These are phyloP conservation scores for Solanum megistacrolobum DNA, from an alignment of 257 asterid genomes.

Conservation along the genomic window DNA sequence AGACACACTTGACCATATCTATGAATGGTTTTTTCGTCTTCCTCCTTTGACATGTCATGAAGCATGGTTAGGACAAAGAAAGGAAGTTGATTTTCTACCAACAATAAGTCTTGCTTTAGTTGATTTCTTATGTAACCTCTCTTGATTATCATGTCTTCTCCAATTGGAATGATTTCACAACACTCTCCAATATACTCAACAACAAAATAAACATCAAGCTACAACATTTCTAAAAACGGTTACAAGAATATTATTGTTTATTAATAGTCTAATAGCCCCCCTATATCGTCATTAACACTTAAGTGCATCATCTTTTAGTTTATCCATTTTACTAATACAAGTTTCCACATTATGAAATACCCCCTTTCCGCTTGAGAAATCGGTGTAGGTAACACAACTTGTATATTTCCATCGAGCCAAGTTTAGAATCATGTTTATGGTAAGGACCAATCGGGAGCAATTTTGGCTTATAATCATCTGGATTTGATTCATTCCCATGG, in stretches of 20 bases:
- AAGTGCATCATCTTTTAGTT: not conserved
- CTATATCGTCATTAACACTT: not conserved
- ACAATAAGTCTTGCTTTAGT: too few species aligned
- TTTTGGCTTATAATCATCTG: not conserved
- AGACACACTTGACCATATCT: too few species aligned
- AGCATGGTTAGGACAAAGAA: too few species aligned
- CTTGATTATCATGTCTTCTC: too few species aligned
- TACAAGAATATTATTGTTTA: not conserved
- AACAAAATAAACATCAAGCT: constrained; percentile 10
- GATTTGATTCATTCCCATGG: not conserved
- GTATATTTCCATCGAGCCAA: not conserved
- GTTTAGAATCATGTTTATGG: not conserved
- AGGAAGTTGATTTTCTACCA: not conserved
- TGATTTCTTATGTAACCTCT: too few species aligned
- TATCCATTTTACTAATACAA: not conserved
- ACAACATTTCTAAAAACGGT: not conserved
- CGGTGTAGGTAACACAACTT: not conserved
- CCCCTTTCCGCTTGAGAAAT: not conserved
- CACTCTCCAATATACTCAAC: constrained; percentile 2
- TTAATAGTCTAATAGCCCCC: too few species aligned
- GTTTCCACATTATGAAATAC: not conserved
- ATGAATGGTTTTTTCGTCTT: too few species aligned
- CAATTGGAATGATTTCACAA: not conserved
- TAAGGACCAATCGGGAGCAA: not conserved
- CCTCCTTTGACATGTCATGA: too few species aligned